These are phyloP conservation scores for Aspergillus taichungensis DNA, from an alignment of 495 filamentous ascomycete genomes.

Conservation along the genomic window DNA sequence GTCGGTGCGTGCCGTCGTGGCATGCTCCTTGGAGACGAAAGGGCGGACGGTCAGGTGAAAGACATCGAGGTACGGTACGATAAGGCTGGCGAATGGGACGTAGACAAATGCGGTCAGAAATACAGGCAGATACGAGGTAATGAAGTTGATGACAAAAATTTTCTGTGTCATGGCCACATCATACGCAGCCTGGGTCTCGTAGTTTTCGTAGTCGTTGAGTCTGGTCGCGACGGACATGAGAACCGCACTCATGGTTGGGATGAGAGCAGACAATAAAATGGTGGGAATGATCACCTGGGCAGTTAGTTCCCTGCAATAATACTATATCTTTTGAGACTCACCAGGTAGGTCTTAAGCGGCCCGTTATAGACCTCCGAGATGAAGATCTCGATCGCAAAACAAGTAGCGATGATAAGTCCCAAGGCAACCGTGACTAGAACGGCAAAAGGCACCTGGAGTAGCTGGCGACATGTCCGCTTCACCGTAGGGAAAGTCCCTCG, in stretches of 20 bases:
- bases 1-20: slow-evolving; percentile 44
- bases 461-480: slow-evolving; percentile 69
- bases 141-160: slow-evolving; percentile 93
- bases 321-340: slow-evolving; percentile 28
- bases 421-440: slow-evolving; percentile 58
- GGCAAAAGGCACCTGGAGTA: slow-evolving; percentile 86
- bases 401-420: slow-evolving; percentile 73
- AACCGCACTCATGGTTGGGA: slow-evolving; percentile 69
- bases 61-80: slow-evolving; percentile 85
- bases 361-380: slow-evolving; percentile 90
- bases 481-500: slow-evolving; percentile 67
- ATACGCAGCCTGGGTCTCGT: slow-evolving; percentile 74
- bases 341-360: slow-evolving; percentile 76
- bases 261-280: slow-evolving; percentile 66
- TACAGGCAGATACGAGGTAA: slow-evolving; percentile 89
- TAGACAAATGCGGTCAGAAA: slow-evolving; percentile 95
- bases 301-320: slow-evolving; percentile 19
- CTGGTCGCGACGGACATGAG: slow-evolving; percentile 68
- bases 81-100: slow-evolving; percentile 78
- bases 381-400: slow-evolving; percentile 94
- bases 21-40: slow-evolving; percentile 62
- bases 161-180: slow-evolving; percentile 78
- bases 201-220: slow-evolving; percentile 85
- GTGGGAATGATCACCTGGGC: slow-evolving; percentile 78
- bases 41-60: slow-evolving; percentile 70